A percentile compares a stretch with the other conserved stretches of the same genome.
Evolutionary conservation across 495 filamentous ascomycete species (phyloP).

Genomic region (Xylaria sp.): DNA sequence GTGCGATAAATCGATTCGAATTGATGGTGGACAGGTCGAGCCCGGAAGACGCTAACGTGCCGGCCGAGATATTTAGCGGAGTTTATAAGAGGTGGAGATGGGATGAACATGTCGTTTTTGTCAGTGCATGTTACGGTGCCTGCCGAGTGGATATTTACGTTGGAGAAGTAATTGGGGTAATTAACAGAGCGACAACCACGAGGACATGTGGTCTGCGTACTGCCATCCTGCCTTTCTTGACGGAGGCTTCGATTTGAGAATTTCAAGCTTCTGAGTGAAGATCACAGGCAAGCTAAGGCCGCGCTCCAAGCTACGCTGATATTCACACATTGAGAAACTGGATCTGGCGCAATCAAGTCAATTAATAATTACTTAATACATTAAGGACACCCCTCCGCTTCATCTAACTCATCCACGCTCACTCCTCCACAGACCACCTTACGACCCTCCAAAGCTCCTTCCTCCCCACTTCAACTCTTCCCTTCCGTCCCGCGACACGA

Average conservation of each 20-base stretch:
- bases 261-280: background rate
- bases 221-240: too few relatives aligned
- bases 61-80: background rate
- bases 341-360: background rate
- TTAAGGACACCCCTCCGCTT: background rate
- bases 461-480: background rate
- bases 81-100: background rate
- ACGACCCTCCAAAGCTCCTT: background rate
- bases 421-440: background rate
- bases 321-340: too few relatives aligned
- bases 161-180: too few relatives aligned
- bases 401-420: background rate
- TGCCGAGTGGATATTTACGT: too few relatives aligned
- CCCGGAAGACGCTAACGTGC: background rate
- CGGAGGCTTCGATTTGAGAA: too few relatives aligned
- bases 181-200: too few relatives aligned
- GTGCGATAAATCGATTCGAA: too few relatives aligned
- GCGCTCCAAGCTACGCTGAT: too few relatives aligned
- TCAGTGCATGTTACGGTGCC: too few relatives aligned
- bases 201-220: too few relatives aligned
- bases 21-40: too few relatives aligned
- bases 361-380: constrained; percentile 20
- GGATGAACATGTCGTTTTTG: too few relatives aligned
- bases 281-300: background rate
- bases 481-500: background rate